These are phyloP conservation scores for Gossypium laxum DNA, from an alignment of 441 rosid genomes.

Conservation along the genomic window DNA sequence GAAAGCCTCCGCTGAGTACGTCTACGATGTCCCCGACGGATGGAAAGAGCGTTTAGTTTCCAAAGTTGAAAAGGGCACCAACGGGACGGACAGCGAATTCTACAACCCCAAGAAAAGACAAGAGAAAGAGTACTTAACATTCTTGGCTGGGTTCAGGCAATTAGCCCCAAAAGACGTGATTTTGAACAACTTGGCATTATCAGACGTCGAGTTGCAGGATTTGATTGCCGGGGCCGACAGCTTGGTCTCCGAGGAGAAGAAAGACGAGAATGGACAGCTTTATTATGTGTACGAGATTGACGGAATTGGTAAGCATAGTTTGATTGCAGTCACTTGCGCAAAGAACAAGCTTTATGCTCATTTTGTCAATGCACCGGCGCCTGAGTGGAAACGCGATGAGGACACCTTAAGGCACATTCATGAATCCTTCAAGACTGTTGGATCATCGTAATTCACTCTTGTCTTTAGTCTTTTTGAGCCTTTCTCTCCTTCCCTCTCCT, in stretches of 20 bases:
- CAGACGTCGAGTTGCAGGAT: conserved; percentile 75
- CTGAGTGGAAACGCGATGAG: conserved; percentile 72
- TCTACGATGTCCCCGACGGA: conserved; percentile 78
- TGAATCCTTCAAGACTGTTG: conserved; percentile 60
- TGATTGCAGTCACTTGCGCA: conserved; percentile 79
- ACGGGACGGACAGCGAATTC: conserved; percentile 85
- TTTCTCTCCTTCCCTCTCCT: too few species aligned
- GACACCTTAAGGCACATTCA: conserved; percentile 65
- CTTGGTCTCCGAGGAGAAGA: conserved; percentile 54
- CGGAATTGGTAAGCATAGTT: conserved; percentile 56
- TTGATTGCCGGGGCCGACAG: conserved; percentile 60
- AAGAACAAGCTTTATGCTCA: conserved; percentile 80
- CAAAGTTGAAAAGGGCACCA: conserved; percentile 90
- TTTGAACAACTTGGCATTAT: conserved; percentile 64
- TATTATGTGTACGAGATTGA: conserved; percentile 77
- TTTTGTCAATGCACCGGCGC: conserved; percentile 72
- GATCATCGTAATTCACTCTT: not conserved
- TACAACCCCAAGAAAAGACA: conserved; percentile 75
- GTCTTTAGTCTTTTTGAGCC: not conserved
- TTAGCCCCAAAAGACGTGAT: conserved; percentile 66
- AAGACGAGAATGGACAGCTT: conserved; percentile 59
- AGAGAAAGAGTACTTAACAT: conserved; percentile 74
- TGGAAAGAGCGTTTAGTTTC: conserved; percentile 85
- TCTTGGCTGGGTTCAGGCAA: conserved; percentile 56
- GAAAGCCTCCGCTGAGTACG: conserved; percentile 73